These are phyloP conservation scores for Scedosporium apiospermum DNA, from an alignment of 2,329 filamentous ascomycete genomes.

Conservation along the genomic window DNA sequence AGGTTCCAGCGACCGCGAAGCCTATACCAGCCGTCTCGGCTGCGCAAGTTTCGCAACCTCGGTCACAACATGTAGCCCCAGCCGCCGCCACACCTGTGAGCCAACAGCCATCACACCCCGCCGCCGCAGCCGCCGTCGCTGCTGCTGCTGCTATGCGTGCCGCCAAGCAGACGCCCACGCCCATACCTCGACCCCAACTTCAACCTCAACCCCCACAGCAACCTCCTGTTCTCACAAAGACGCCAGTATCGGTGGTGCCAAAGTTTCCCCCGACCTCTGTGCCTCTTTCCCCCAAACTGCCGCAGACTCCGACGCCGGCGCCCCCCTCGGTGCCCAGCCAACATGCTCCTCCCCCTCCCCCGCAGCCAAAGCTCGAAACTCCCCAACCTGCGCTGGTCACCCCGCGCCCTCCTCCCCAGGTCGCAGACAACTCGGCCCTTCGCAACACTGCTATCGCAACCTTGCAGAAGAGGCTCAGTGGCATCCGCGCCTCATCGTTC, in stretches of 20 bases:
- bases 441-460: conserved; percentile 4
- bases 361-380: conserved; percentile 6
- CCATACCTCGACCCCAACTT: neutral
- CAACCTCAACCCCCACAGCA: neutral
- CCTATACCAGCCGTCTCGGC: neutral
- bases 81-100: neutral
- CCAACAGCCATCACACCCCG: neutral
- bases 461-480: neutral
- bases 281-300: neutral
- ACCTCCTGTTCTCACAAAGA: neutral
- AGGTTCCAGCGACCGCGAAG: neutral
- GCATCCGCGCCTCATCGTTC: neutral
- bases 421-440: neutral
- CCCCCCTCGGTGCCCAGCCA: neutral
- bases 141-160: neutral
- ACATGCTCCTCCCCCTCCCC: neutral
- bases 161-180: neutral
- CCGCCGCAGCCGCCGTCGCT: neutral
- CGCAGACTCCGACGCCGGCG: neutral
- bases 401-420: neutral
- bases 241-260: neutral
- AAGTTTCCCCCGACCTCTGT: neutral
- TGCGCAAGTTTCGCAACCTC: neutral
- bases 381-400: neutral
- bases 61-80: neutral